phyloP scores from a whole-genome alignment of 1,284 basidiomycete genomes.

The Chiua sp. region DNA sequence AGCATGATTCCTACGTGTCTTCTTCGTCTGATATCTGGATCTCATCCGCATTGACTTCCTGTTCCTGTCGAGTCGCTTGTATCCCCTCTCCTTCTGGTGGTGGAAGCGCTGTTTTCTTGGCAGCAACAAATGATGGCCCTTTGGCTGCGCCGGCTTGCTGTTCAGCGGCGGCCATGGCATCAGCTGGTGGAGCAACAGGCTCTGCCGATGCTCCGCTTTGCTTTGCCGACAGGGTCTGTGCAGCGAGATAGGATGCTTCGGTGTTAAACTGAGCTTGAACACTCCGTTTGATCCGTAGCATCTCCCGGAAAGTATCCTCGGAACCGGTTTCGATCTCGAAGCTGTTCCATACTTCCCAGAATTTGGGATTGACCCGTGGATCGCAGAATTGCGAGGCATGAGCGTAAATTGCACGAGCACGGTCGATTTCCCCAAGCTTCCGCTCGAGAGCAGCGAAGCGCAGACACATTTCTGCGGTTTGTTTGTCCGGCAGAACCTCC shows the following conservation, averaged over 20 bases:
- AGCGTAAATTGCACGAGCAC: conserved; percentile 95
- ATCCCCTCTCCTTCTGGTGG: conserved; percentile 37
- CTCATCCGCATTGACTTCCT: conserved; percentile 70
- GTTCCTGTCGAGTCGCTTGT: conserved; percentile 32
- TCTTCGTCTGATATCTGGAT: conserved; percentile 88
- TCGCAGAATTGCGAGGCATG: conserved; percentile 99
- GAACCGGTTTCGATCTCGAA: conserved; percentile 99
- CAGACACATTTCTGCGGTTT: conserved; percentile 98
- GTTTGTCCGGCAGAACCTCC: conserved; percentile 89
- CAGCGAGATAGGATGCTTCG: conserved; percentile 88
- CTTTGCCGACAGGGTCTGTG: conserved; percentile 79
- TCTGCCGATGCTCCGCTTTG: conserved; percentile 60
- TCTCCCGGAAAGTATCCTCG: conserved; percentile 99
- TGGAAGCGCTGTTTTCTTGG: conserved; percentile 51
- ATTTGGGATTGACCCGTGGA: conserved; percentile 86
- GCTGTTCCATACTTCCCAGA: conserved; percentile 97
- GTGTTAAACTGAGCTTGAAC: conserved; percentile 99
- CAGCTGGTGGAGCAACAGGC: conserved; percentile 58
- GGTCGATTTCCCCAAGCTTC: conserved; percentile 98
- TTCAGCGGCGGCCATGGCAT: conserved; percentile 76
- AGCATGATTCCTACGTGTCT: conserved; percentile 46
- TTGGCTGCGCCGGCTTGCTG: conserved; percentile 49
- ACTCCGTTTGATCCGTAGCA: conserved; percentile 97
- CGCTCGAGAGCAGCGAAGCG: conserved; percentile 96
- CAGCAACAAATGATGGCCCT: conserved; percentile 70